Evolutionary conservation across 495 filamentous ascomycete species (phyloP).

Genomic region (Tuber melanosporum): DNA sequence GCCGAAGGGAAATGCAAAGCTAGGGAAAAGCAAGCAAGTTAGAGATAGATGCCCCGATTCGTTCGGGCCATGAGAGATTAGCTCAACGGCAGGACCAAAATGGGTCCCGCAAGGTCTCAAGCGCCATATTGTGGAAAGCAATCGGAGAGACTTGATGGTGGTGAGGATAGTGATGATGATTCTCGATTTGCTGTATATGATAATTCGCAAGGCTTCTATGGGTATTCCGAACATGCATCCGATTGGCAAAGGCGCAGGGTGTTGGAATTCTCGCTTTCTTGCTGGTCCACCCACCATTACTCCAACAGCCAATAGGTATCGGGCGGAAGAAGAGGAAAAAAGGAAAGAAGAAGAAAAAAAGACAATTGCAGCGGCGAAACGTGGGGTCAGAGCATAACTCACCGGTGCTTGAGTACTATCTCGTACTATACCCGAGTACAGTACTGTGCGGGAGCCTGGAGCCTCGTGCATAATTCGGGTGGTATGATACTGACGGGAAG

Average conservation of each 20-base stretch:
- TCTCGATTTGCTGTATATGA: no score
- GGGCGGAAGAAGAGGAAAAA: background rate
- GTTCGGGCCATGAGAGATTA: background rate
- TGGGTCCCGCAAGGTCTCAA: background rate
- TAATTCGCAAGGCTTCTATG: no score
- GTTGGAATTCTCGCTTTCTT: background rate
- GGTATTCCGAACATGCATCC: no score
- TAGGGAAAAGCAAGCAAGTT: no score
- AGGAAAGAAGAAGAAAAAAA: no score
- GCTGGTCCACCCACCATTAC: background rate
- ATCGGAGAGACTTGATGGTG: slow-evolving; percentile 7
- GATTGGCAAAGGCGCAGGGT: slow-evolving; percentile 4
- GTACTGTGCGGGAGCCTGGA: slow-evolving; percentile 7
- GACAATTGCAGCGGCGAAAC: background rate
- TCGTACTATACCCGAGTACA: background rate
- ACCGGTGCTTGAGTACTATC: no score
- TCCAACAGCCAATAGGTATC: background rate
- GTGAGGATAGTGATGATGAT: background rate
- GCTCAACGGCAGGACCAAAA: background rate
- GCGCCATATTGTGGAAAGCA: slow-evolving; percentile 7
- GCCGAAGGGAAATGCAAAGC: background rate
- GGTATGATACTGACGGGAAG: slow-evolving; percentile 10
- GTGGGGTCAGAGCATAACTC: slow-evolving; percentile 6
- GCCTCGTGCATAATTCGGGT: slow-evolving; percentile 7
- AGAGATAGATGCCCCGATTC: background rate